These are phyloP conservation scores for Alternaria gaisen DNA, from an alignment of 2,329 filamentous ascomycete genomes.

Conservation along the genomic window DNA sequence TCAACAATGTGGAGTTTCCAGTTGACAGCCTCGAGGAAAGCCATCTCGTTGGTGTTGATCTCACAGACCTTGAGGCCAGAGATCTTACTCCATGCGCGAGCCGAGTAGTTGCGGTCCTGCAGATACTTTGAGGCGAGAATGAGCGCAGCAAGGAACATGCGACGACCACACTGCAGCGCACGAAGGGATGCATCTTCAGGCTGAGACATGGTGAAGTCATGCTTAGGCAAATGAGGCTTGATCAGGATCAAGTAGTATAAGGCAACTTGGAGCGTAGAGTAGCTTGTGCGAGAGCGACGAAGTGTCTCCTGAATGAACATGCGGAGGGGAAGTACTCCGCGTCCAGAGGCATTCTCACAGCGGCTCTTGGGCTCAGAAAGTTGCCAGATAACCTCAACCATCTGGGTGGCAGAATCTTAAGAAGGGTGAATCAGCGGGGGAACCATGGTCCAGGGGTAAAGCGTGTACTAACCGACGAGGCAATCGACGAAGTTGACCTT, in stretches of 20 bases:
- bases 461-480: conserved; percentile 84
- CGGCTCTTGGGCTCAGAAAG: conserved; percentile 82
- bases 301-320: conserved; percentile 98
- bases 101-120: conserved; percentile 97
- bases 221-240: conserved; percentile 84
- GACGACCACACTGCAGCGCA: conserved; percentile 91
- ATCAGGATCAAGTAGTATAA: conserved; percentile 96
- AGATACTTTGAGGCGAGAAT: conserved; percentile 98
- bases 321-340: conserved; percentile 85
- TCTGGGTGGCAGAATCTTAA: conserved; percentile 94
- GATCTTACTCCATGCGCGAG: conserved; percentile 98
- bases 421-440: conserved; percentile 36
- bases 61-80: conserved; percentile 92
- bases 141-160: conserved; percentile 95
- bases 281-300: conserved; percentile 92
- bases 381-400: conserved; percentile 97
- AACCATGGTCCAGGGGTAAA: conserved; percentile 46
- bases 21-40: conserved; percentile 86
- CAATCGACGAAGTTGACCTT: conserved; percentile 96
- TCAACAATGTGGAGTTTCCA: conserved; percentile 97
- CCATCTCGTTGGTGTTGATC: conserved; percentile 96
- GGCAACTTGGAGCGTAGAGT: conserved; percentile 95
- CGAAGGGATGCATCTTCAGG: conserved; percentile 76
- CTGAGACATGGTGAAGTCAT: conserved; percentile 88
- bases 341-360: conserved; percentile 70